Evolutionary conservation across 306 rosid species (phyloP).

Genomic region (Oxytropis ochrocephala): DNA sequence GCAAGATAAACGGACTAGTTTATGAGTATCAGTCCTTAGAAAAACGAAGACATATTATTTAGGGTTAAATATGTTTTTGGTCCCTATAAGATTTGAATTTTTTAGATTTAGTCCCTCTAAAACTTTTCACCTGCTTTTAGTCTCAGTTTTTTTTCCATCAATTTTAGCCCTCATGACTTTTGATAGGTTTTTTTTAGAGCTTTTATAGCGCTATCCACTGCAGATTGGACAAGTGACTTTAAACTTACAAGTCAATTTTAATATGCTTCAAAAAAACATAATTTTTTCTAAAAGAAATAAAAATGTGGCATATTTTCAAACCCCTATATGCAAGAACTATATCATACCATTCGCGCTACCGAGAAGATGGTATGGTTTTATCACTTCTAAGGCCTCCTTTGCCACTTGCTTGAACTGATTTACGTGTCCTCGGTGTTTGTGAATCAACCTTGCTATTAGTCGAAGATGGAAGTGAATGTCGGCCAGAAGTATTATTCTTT

Average conservation of each 20-base stretch:
- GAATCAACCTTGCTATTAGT: conserved; percentile 54
- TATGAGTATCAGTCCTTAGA: background rate
- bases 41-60: background rate
- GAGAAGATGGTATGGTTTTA: conserved; percentile 27
- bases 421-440: conserved; percentile 64
- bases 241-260: background rate
- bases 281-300: background rate
- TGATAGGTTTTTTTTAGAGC: too few species aligned
- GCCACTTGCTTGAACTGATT: conserved; percentile 53
- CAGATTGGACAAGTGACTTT: background rate
- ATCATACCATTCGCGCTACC: conserved; percentile 34
- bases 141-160: too few species aligned
- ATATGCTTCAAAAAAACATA: background rate
- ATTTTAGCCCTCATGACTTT: too few species aligned
- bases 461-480: conserved; percentile 65
- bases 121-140: too few species aligned
- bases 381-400: conserved; percentile 45
- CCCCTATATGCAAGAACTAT: background rate
- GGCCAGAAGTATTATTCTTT: conserved; percentile 40
- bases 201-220: too few species aligned
- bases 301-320: background rate
- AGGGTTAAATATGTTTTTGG: too few species aligned
- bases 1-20: conserved; percentile 22
- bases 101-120: too few species aligned
- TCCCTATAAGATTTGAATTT: too few species aligned